phyloP scores from a whole-genome alignment of 805 yeast genomes.

The Sugiyamaella mastotermitis region DNA sequence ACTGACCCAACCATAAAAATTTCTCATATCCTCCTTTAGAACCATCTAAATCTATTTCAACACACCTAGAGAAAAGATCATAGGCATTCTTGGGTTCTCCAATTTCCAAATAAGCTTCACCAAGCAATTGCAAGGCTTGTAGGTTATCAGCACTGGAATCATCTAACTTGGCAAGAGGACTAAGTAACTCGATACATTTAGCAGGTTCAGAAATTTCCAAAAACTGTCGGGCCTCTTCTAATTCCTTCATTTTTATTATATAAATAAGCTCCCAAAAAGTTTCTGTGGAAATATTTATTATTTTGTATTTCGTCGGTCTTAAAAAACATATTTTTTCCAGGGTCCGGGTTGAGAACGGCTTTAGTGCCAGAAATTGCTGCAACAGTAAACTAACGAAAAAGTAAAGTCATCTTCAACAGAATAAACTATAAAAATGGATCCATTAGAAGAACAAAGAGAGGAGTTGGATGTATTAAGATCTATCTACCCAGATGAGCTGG shows the following conservation, averaged over 20 bases:
- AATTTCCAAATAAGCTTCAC: constrained; percentile 73
- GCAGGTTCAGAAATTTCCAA: constrained; percentile 47
- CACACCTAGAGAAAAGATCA: constrained; percentile 50
- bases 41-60: constrained; percentile 67
- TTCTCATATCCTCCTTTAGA: constrained; percentile 60
- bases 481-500: constrained; percentile 87
- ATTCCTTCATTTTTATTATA: constrained; percentile 6
- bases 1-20: constrained; percentile 85
- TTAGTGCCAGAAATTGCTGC: too few species aligned
- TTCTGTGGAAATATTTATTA: too few species aligned
- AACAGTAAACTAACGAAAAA: too few species aligned
- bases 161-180: constrained; percentile 26
- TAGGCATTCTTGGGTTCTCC: constrained; percentile 79
- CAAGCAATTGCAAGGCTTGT: constrained; percentile 37
- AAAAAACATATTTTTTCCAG: too few species aligned
- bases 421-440: constrained; percentile 68
- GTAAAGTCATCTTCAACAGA: too few species aligned
- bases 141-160: constrained; percentile 19
- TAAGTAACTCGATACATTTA: constrained; percentile 44
- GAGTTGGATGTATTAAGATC: constrained; percentile 86
- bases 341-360: too few species aligned
- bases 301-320: too few species aligned
- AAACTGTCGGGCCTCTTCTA: constrained; percentile 36
- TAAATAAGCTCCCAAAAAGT: too few species aligned
- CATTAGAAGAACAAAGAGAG: constrained; percentile 76